Base-by-base conservation (phyloP, 495 filamentous ascomycete species). In the Podospora conica region DNA sequence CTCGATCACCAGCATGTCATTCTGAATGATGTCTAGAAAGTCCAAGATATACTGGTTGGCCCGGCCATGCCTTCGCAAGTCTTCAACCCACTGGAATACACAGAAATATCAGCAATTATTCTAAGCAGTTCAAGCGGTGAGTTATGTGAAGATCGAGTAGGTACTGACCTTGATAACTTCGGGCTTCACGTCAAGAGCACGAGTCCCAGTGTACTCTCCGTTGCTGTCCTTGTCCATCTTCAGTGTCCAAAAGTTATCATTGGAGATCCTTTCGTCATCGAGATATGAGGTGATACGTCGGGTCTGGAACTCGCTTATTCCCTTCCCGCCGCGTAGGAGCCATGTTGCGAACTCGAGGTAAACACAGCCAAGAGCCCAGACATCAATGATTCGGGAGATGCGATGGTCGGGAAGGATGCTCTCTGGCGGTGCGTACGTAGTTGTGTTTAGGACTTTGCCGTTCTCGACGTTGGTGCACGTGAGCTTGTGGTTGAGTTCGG, bases 11-110 rank as follows among this genome's bases (percentile, higher is more conserved):
- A 61, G n/a, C 60, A 61, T 61, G 29, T 61, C 3, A 2, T 48
- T 48, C 18, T 61, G 60, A 18, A 61, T 61, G 25, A 61, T 53
- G 29, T 61, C 29, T 2, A 61, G 60, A 10, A 61, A 21, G 12
- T 61, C 60, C 22, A 23, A 31, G 60, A 40, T 53, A 23, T 10
- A 61, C 10, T 23, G 3, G 3, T 28, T 61, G 4, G 60, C 29
- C 22, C 21, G 5, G 3, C 7, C 9, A 7, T 7, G 9, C 10
- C 20, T 22, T 10, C 20, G 9, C 10, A 56, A n/a, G 54, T 7
- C 8, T 18, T 48, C 3, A 6, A 61, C 22, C 60, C 60, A 61
- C 60, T 61, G n/a, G n/a, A n/a, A n/a, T n/a, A n/a, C n/a, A n/a
- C n/a, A n/a, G n/a, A n/a, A n/a, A n/a, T n/a, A n/a, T n/a, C n/a